phyloP scores from a whole-genome alignment of 169 alveolate species.

The Babesia bovis region DNA sequence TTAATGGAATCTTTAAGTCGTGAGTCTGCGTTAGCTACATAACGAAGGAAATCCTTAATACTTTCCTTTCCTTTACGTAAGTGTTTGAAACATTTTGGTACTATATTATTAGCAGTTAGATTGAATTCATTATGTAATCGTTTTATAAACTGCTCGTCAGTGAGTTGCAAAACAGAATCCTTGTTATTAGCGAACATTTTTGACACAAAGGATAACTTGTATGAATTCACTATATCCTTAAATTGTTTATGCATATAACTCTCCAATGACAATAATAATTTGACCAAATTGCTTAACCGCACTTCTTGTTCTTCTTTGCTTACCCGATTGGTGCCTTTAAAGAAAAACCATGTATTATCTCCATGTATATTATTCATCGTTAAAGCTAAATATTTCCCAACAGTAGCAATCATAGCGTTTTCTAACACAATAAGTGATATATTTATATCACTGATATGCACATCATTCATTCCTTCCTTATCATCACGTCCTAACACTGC shows the following conservation, averaged over 20 bases:
- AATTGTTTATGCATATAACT: background rate
- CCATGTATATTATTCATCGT: conserved; percentile 8
- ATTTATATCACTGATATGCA: background rate
- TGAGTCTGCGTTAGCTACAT: conserved; percentile 17
- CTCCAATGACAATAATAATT: background rate
- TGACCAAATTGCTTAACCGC: conserved; percentile 1
- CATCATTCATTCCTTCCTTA: too few species aligned
- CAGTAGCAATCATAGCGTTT: conserved; percentile 27
- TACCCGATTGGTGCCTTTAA: background rate
- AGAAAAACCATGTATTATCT: conserved; percentile 12
- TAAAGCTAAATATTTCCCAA: conserved; percentile 17
- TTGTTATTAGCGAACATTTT: conserved; percentile 18
- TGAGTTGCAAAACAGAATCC: conserved; percentile 6
- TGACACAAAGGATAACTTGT: conserved; percentile 26
- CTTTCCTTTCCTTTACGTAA: background rate
- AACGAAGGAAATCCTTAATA: background rate
- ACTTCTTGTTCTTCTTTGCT: background rate
- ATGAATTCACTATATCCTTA: conserved; percentile 12
- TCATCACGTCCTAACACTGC: too few species aligned
- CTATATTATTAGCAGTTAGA: background rate
- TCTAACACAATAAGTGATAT: conserved; percentile 14
- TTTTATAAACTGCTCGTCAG: conserved; percentile 11
- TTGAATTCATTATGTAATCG: conserved; percentile 13
- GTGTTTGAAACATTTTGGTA: conserved; percentile 25
- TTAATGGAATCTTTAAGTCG: background rate